phyloP scores from a whole-genome alignment of 805 yeast species.

The Hanseniaspora clermontiae region DNA sequence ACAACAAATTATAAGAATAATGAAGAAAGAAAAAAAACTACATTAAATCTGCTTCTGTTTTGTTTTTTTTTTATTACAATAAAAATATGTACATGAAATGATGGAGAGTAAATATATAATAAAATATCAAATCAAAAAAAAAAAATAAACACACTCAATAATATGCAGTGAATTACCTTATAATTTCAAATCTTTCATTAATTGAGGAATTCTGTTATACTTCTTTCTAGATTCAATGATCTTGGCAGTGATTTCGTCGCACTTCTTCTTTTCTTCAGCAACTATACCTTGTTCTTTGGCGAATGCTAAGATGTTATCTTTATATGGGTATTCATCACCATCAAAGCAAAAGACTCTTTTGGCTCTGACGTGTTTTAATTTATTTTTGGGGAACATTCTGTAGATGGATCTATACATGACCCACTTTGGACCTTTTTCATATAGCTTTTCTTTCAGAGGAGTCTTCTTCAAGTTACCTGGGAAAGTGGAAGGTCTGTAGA shows the following conservation, averaged over 20 bases:
- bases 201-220: conserved; percentile 1
- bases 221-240: conserved; percentile 15
- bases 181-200: conserved; percentile 5
- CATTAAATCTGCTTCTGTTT: background rate
- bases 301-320: conserved; percentile 68
- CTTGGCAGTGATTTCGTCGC: conserved; percentile 21
- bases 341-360: conserved; percentile 79
- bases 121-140: background rate
- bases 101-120: background rate
- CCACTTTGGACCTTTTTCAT: conserved; percentile 80
- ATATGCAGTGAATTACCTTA: background rate
- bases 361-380: conserved; percentile 61
- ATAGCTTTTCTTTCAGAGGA: conserved; percentile 65
- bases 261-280: conserved; percentile 24
- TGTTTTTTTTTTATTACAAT: background rate
- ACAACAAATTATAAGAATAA: background rate
- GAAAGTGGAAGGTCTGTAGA: conserved; percentile 78
- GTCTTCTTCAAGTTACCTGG: conserved; percentile 81
- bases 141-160: too few species aligned
- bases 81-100: background rate
- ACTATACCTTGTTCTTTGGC: conserved; percentile 61
- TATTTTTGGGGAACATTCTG: conserved; percentile 92
- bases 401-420: conserved; percentile 75
- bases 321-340: conserved; percentile 79
- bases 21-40: background rate